Base-by-base conservation (phyloP, 306 rosid species). In the Echinosophora koreensis region DNA sequence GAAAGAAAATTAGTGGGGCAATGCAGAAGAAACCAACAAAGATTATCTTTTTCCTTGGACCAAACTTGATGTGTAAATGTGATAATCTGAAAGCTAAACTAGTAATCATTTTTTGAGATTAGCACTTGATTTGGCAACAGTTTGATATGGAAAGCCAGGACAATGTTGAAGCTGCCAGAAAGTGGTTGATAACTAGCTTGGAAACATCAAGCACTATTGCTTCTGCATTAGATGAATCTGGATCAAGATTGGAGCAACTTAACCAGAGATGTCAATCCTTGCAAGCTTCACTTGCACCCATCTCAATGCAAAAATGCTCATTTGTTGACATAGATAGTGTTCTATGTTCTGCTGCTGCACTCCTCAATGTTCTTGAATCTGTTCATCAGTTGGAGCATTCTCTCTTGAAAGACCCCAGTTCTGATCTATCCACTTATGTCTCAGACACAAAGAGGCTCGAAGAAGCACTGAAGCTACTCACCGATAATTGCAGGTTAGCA, bases 391-490 rank as follows among this genome's bases (percentile, higher is more conserved):
- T 92, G 30, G 89, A 87, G 84, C 73, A 52, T 37, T 87, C 89
- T 22, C 87, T 92, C 62, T 65, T 58, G 41, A 56, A 68, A 34
- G 81, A 84, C 39, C 79, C 86, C 0, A 49, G 76, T 81, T 78
- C 77, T 44, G 84, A 90, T 86, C 87, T 92, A 72, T 63, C 79
- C 73, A 16, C 85, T 35, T 90, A 86, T 41, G 74, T 88, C 66
- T 84, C 88, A 5, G 63, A 69, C 68, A 68, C 81, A 49, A 89
- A 86, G 80, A 86, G 74, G 84, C 90, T 90, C 2, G 92, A 90
- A 86, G 92, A 90, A 82, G 92, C 91, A 15, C 51, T 92, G 79
- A 79, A 80, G 59, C 96, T 95, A 82, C 96, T 95, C 69, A 57
- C 88, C 15, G 86, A 87, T 72, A 91, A 83, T 70, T 90, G 92